Percentiles rank a stretch among this genome's conserved stretches.
Conservation (phyloP, 75 land plant species). For the Selaginella moellendorffii region DNA sequence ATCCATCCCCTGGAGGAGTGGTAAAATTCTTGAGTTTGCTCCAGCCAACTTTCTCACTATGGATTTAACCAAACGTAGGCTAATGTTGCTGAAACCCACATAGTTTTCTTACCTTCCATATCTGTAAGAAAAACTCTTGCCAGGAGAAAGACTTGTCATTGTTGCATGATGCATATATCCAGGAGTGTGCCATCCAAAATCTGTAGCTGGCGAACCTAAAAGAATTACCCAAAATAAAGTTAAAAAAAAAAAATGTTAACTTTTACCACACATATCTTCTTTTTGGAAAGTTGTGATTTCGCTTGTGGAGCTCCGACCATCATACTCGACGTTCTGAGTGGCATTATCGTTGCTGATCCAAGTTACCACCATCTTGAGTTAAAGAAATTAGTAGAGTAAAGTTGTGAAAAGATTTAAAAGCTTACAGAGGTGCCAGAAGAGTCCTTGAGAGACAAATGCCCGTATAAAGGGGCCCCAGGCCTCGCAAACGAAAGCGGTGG, state of each 20-base stretch:
- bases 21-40: slow-evolving; percentile 25
- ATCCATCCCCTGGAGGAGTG: slow-evolving; percentile 69
- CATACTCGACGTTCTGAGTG: slow-evolving; percentile 46
- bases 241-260: background rate
- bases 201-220: slow-evolving; percentile 37
- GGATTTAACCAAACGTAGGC: too few species aligned
- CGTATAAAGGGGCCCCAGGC: slow-evolving; percentile 49
- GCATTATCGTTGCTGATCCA: slow-evolving; percentile 58
- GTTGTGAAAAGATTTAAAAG: background rate
- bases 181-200: slow-evolving; percentile 95
- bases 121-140: slow-evolving; percentile 34
- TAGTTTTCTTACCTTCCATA: slow-evolving; percentile 89
- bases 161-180: slow-evolving; percentile 68
- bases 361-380: slow-evolving; percentile 65
- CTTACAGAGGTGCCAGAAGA: slow-evolving; percentile 58
- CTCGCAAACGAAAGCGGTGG: slow-evolving; percentile 36
- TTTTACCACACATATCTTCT: slow-evolving; percentile 58
- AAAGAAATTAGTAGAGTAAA: background rate
- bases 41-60: slow-evolving; percentile 45
- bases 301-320: slow-evolving; percentile 18
- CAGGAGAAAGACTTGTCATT: slow-evolving; percentile 58
- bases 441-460: slow-evolving; percentile 59
- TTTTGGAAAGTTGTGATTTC: slow-evolving; percentile 42
- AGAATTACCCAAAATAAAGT: background rate
- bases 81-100: too few species aligned